These are phyloP conservation scores for Xylariales sp. DNA, from an alignment of 2,329 filamentous ascomycete species.

Conservation along the genomic window DNA sequence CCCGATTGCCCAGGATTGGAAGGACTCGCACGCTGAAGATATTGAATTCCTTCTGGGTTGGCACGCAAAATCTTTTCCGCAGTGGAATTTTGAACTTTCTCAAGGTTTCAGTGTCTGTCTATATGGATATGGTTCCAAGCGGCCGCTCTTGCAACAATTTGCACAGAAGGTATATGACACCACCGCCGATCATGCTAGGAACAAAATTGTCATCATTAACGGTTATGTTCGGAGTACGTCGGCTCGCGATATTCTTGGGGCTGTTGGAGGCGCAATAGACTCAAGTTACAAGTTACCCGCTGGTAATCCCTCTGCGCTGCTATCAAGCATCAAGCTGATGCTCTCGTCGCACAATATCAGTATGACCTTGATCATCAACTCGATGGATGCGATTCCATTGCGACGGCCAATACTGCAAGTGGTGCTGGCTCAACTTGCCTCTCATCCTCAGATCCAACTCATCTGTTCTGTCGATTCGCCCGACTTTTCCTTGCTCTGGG, in stretches of 20 bases:
- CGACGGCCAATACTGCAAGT: constrained; percentile 67
- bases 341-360: constrained; percentile 47
- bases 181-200: constrained; percentile 29
- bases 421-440: constrained; percentile 70
- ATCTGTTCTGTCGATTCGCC: constrained; percentile 83
- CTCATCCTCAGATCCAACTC: constrained; percentile 67
- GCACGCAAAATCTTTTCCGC: constrained; percentile 77
- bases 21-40: constrained; percentile 67
- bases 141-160: constrained; percentile 68
- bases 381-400: constrained; percentile 75
- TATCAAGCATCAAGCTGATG: constrained; percentile 60
- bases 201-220: constrained; percentile 78
- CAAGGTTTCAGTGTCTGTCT: constrained; percentile 86
- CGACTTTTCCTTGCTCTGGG: constrained; percentile 85
- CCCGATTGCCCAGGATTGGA: constrained; percentile 55
- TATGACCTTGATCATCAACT: constrained; percentile 75
- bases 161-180: constrained; percentile 62
- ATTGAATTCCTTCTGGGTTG: constrained; percentile 67
- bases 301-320: constrained; percentile 63
- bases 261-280: constrained; percentile 61
- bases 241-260: constrained; percentile 65
- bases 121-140: constrained; percentile 91
- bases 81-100: constrained; percentile 88
- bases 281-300: constrained; percentile 45
- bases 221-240: constrained; percentile 69